These are phyloP conservation scores for Trichoderma asperellum DNA, from an alignment of 2,329 filamentous ascomycete species.

Conservation along the genomic window DNA sequence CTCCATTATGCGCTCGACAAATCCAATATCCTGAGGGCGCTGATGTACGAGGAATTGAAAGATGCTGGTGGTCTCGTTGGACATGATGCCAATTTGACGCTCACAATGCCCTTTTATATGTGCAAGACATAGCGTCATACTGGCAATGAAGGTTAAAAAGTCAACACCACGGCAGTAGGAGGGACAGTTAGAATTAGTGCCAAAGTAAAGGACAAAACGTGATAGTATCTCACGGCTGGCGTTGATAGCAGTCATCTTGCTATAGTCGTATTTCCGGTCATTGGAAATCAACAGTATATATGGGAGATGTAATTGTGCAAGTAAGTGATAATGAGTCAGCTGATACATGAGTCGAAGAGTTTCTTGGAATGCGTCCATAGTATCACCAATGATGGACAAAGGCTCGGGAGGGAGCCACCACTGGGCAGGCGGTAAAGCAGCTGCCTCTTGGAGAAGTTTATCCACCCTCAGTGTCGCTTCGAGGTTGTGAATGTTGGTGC, in stretches of 20 bases:
- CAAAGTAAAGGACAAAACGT: constrained; percentile 42
- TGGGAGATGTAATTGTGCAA: constrained; percentile 47
- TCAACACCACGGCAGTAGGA: constrained; percentile 43
- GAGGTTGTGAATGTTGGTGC: constrained; percentile 34
- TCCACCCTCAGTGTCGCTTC: constrained; percentile 41
- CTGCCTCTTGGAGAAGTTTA: constrained; percentile 38
- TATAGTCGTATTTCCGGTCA: constrained; percentile 39
- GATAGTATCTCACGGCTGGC: constrained; percentile 45
- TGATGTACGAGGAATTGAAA: neutral
- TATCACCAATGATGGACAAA: constrained; percentile 33
- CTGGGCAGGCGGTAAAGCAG: constrained; percentile 38
- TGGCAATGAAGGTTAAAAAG: constrained; percentile 35
- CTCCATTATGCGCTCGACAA: neutral
- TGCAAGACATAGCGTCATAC: neutral
- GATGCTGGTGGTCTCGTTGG: neutral
- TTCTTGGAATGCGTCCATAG: constrained; percentile 37
- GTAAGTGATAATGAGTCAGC: constrained; percentile 43
- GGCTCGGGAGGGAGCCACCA: constrained; percentile 43
- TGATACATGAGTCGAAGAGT: constrained; percentile 41
- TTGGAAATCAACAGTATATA: constrained; percentile 40
- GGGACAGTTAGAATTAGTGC: constrained; percentile 36
- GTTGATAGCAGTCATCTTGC: constrained; percentile 43
- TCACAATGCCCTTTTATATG: neutral
- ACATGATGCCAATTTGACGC: neutral
- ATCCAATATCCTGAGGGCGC: neutral